phyloP scores from a whole-genome alignment of 179 eudicot genomes.

The Beta macrorhiza region DNA sequence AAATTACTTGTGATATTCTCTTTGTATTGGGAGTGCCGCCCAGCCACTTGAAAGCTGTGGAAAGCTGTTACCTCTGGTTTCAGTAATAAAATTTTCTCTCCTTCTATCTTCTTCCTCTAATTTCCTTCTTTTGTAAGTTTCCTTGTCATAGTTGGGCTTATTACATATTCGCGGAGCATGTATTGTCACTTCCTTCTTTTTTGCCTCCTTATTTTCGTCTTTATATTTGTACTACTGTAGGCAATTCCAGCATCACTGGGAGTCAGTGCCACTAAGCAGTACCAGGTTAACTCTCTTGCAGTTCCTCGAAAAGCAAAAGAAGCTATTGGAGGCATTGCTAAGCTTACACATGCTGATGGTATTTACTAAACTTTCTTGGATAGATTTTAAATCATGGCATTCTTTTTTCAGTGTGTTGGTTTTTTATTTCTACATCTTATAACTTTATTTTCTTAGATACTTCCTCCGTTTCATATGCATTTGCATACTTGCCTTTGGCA shows the following conservation, averaged over 20 bases:
- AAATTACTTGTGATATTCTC: neutral
- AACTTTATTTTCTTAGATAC: neutral
- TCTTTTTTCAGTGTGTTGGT: neutral
- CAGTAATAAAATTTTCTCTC: too few relatives aligned
- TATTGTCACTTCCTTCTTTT: neutral
- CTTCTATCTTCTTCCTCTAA: too few relatives aligned
- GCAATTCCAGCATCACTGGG: constrained; percentile 95
- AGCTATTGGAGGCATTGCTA: constrained; percentile 97
- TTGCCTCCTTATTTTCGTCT: neutral
- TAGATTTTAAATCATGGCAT: neutral
- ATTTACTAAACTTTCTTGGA: constrained; percentile 17
- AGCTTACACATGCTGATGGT: constrained; percentile 96
- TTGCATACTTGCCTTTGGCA: neutral
- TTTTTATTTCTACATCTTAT: neutral
- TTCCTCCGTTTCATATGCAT: neutral
- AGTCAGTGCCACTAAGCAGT: constrained; percentile 71
- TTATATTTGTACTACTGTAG: constrained; percentile 34
- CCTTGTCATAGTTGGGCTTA: too few relatives aligned
- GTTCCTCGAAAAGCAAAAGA: constrained; percentile 99
- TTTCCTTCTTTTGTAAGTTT: too few relatives aligned
- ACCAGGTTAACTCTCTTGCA: constrained; percentile 95
- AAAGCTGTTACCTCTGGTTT: too few relatives aligned
- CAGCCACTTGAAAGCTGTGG: too few relatives aligned
- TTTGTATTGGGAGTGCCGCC: neutral
- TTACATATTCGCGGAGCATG: neutral